Percentiles rank a stretch among this genome's conserved stretches.
Conservation (phyloP, 2,329 filamentous ascomycete species). For the Hypoxylon sp. region DNA sequence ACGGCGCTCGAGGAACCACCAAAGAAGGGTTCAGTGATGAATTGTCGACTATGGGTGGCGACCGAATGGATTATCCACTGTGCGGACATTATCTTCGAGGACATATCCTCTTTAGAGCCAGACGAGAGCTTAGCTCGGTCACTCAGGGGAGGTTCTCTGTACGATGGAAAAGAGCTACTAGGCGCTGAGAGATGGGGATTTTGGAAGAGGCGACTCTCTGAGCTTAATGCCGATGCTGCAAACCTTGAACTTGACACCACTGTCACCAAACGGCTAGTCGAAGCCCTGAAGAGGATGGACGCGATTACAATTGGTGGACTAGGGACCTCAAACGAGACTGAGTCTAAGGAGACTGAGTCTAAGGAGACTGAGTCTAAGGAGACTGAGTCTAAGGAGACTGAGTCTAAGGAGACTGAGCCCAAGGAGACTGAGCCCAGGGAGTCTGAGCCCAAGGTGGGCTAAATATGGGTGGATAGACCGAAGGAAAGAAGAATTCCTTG, state of each 20-base stretch:
- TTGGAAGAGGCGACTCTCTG: conserved; percentile 2
- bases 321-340: no score
- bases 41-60: neutral
- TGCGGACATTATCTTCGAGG: neutral
- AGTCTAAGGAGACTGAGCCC: no score
- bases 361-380: no score
- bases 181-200: neutral
- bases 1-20: conserved; percentile 12
- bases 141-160: neutral
- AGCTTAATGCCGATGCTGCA: neutral
- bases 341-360: no score
- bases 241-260: neutral
- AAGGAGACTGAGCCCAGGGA: no score
- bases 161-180: neutral
- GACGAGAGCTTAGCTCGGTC: neutral
- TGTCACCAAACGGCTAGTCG: neutral
- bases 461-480: no score
- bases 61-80: neutral
- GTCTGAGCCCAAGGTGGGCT: no score
- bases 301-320: neutral
- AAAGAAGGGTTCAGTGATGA: neutral
- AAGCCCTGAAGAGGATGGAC: neutral
- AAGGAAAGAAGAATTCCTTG: no score
- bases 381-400: no score
- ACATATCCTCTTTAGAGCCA: neutral